A percentile compares a stretch with the other conserved stretches of the same genome.
These are phyloP conservation scores for Pezicula neosporulosa DNA, from an alignment of 2,329 filamentous ascomycete species.

Conservation along the genomic window DNA sequence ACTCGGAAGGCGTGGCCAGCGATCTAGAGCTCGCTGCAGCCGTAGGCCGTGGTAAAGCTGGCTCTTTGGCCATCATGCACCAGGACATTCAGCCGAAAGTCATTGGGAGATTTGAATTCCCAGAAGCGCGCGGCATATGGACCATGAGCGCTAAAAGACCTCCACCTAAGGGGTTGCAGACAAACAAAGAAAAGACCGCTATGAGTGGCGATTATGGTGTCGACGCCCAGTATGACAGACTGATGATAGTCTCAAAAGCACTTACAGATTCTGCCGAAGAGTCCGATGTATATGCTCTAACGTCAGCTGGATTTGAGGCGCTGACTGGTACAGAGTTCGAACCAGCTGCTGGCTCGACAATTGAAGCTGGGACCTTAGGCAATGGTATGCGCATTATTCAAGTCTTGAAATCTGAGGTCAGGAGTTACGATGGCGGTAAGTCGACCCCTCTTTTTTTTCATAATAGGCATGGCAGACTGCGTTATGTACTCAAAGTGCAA, in stretches of 20 bases:
- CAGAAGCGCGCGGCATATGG: conserved; percentile 76
- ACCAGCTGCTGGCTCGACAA: conserved; percentile 77
- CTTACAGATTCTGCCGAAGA: conserved; percentile 65
- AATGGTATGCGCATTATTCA: conserved; percentile 80
- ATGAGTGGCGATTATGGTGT: conserved; percentile 49
- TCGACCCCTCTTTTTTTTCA: conserved; percentile 20
- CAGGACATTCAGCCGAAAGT: conserved; percentile 72
- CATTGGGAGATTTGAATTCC: conserved; percentile 67
- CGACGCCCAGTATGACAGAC: conserved; percentile 67
- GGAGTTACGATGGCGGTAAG: conserved; percentile 86
- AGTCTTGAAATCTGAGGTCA: conserved; percentile 79
- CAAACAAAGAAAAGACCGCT: conserved; percentile 41
- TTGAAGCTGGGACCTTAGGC: conserved; percentile 83
- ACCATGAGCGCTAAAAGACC: conserved; percentile 69
- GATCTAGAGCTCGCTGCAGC: conserved; percentile 58
- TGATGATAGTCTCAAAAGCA: conserved; percentile 76
- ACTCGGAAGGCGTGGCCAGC: conserved; percentile 45
- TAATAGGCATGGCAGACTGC: background rate
- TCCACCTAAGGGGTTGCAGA: conserved; percentile 55
- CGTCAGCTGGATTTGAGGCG: conserved; percentile 70
- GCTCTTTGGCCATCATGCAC: conserved; percentile 73
- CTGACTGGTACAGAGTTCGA: conserved; percentile 88
- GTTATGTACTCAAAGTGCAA: conserved; percentile 5
- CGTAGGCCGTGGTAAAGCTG: conserved; percentile 61
- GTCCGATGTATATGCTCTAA: conserved; percentile 74